Evolutionary conservation across 1,284 basidiomycete genomes (phyloP).

Genomic region (Malassezia furfur): DNA sequence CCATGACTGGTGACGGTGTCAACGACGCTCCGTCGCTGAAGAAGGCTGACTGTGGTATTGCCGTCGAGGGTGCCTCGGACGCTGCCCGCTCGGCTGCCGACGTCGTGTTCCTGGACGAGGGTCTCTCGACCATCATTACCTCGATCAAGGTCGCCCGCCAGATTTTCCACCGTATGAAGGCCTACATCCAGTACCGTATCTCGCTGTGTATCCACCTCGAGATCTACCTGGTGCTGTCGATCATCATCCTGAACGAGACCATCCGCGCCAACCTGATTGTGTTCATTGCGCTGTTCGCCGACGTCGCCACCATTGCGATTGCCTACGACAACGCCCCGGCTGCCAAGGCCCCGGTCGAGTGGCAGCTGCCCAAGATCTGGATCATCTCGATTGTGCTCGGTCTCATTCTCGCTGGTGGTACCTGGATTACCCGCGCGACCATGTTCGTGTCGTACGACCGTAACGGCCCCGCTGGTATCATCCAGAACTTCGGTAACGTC

Average conservation of each 20-base stretch:
- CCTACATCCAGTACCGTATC: conserved; percentile 51
- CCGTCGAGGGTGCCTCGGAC: conserved; percentile 53
- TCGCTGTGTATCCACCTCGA: conserved; percentile 55
- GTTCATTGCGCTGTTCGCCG: conserved; percentile 57
- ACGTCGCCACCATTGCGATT: conserved; percentile 53
- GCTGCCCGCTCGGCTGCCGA: conserved; percentile 53
- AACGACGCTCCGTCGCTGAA: conserved; percentile 53
- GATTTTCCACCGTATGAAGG: conserved; percentile 58
- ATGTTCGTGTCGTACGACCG: conserved; percentile 51
- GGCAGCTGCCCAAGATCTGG: conserved; percentile 57
- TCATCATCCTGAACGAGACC: conserved; percentile 55
- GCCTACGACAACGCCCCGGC: conserved; percentile 55
- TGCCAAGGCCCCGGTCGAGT: conserved; percentile 54
- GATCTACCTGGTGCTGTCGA: conserved; percentile 54
- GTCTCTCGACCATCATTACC: conserved; percentile 53
- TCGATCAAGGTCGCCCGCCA: conserved; percentile 56
- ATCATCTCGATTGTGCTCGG: conserved; percentile 53
- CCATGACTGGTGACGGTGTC: conserved; percentile 52
- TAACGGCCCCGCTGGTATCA: conserved; percentile 48
- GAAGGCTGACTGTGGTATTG: conserved; percentile 53
- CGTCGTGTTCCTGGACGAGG: conserved; percentile 55
- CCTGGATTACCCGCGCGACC: conserved; percentile 55
- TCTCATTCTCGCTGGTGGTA: conserved; percentile 52
- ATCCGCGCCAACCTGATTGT: conserved; percentile 56
- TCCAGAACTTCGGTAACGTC: conserved; percentile 54